Evolutionary conservation across 106 monocot species (phyloP).

Genomic region (Phalaenopsis equestris): DNA sequence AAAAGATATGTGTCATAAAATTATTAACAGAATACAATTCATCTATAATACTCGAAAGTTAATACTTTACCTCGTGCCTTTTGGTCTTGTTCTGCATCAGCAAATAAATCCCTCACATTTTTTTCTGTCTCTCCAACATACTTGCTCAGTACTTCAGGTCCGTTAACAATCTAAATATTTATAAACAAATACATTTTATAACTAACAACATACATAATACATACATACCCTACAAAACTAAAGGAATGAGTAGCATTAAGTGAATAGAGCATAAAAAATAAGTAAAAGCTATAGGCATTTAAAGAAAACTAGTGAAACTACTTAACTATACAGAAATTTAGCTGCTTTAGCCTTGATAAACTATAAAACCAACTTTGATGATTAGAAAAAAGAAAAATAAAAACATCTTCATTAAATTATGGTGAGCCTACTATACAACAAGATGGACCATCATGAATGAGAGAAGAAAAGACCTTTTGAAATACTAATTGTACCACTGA

Average conservation of each 20-base stretch:
- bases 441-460: too few relatives aligned
- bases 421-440: too few relatives aligned
- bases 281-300: background rate
- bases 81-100: conserved; percentile 97
- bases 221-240: background rate
- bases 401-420: too few relatives aligned
- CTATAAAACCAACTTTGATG: background rate
- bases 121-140: conserved; percentile 99
- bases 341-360: background rate
- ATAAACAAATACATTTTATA: background rate
- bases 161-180: conserved; percentile 86
- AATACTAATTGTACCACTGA: background rate
- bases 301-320: background rate
- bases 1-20: background rate
- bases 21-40: background rate
- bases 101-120: conserved; percentile 99
- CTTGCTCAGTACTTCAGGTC: conserved; percentile 97
- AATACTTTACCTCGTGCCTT: conserved; percentile 48
- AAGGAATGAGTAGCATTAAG: conserved; percentile 1
- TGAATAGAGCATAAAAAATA: background rate
- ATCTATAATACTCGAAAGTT: background rate
- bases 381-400: background rate
- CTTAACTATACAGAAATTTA: background rate
- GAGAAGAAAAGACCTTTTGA: background rate
- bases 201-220: background rate